Percentiles rank a stretch among this genome's conserved stretches.
Conservation (phyloP, 1,139 yeast genomes). For the Debaryomyces psychrophilus region DNA sequence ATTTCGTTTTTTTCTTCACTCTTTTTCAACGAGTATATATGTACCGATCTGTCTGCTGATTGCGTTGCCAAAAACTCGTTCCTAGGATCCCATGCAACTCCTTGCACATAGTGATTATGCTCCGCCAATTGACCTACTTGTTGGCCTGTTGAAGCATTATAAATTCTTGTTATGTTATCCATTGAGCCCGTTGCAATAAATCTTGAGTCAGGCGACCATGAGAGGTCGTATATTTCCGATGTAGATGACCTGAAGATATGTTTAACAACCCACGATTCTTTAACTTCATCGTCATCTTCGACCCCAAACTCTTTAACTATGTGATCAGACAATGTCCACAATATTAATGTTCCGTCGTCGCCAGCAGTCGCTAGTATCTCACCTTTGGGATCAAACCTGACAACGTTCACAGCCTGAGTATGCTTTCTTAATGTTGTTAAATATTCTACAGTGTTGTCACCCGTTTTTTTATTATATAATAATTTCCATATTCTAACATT, state of each 20-base stretch:
- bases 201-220: slow-evolving; percentile 86
- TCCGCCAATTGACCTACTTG: slow-evolving; percentile 67
- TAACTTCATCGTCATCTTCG: slow-evolving; percentile 53
- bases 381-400: slow-evolving; percentile 74
- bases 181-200: slow-evolving; percentile 86
- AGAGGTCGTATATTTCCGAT: slow-evolving; percentile 84
- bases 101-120: slow-evolving; percentile 91
- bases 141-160: slow-evolving; percentile 58
- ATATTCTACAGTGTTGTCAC: slow-evolving; percentile 42
- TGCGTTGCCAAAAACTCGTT: slow-evolving; percentile 81
- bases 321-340: slow-evolving; percentile 70
- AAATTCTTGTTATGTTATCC: slow-evolving; percentile 81
- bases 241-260: slow-evolving; percentile 60
- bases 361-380: slow-evolving; percentile 83
- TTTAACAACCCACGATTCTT: slow-evolving; percentile 72
- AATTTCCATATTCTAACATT: slow-evolving; percentile 71
- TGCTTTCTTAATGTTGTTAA: slow-evolving; percentile 82
- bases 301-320: slow-evolving; percentile 60
- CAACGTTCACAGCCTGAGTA: slow-evolving; percentile 92
- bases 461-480: slow-evolving; percentile 14
- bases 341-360: slow-evolving; percentile 85
- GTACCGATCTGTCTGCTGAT: slow-evolving; percentile 84
- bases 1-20: slow-evolving; percentile 20
- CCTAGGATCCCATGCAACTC: slow-evolving; percentile 92
- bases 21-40: slow-evolving; percentile 49